Evolutionary conservation across 306 rosid genomes (phyloP).

Genomic region (Fragaria vesca): DNA sequence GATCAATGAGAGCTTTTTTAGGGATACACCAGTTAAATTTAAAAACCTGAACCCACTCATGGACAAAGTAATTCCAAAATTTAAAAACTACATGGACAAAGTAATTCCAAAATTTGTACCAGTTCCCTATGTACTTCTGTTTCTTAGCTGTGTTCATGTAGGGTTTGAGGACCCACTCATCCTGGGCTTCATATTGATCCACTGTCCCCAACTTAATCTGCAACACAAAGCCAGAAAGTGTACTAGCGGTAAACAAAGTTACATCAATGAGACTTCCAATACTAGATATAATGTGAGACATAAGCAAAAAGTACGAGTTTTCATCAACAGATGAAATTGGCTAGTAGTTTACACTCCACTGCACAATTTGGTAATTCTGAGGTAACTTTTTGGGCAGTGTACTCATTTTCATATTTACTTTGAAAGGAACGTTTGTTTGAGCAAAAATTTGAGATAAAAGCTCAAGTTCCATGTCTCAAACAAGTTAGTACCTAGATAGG

Average conservation of each 20-base stretch:
- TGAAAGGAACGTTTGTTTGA: not conserved
- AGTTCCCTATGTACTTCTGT: conserved; percentile 55
- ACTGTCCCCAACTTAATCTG: conserved; percentile 83
- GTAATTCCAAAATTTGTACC: conserved; percentile 3
- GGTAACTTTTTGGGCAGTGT: not conserved
- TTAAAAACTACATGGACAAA: too few relatives aligned
- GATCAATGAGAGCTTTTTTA: too few relatives aligned
- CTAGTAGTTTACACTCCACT: not conserved
- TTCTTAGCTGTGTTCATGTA: conserved; percentile 77
- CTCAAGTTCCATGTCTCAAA: not conserved
- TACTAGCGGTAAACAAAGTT: not conserved
- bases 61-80: too few relatives aligned
- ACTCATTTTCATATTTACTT: not conserved
- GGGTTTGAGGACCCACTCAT: conserved; percentile 74
- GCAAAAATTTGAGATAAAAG: too few relatives aligned
- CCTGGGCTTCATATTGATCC: conserved; percentile 76
- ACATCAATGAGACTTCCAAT: not conserved
- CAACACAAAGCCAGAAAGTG: conserved; percentile 15
- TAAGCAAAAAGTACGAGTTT: not conserved
- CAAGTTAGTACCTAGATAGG: not conserved
- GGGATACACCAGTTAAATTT: too few relatives aligned
- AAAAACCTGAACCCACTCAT: too few relatives aligned
- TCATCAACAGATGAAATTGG: not conserved
- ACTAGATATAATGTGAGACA: not conserved
- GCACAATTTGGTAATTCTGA: not conserved